These are phyloP conservation scores for Tolypocladium ovalisporum DNA, from an alignment of 2,329 filamentous ascomycete species.

Conservation along the genomic window DNA sequence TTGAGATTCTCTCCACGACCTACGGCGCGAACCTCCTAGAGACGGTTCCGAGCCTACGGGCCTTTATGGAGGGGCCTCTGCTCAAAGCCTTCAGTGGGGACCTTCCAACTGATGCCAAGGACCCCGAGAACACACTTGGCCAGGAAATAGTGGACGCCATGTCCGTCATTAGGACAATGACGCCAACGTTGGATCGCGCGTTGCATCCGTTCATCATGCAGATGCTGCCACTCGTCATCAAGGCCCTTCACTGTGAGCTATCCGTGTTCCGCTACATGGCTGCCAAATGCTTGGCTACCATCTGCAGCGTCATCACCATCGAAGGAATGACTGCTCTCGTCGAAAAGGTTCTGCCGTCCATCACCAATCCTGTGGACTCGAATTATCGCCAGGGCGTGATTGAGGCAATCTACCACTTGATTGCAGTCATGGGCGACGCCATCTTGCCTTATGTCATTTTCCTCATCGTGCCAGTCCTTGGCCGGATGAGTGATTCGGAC, in stretches of 20 bases:
- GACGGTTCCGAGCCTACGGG: constrained; percentile 72
- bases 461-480: constrained; percentile 91
- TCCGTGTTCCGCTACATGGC: constrained; percentile 95
- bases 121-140: constrained; percentile 65
- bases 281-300: constrained; percentile 92
- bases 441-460: constrained; percentile 98
- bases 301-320: constrained; percentile 92
- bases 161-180: constrained; percentile 82
- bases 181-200: constrained; percentile 72
- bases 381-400: constrained; percentile 87
- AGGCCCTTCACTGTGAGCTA: constrained; percentile 74
- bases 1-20: constrained; percentile 73
- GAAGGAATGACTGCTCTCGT: constrained; percentile 94
- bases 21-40: constrained; percentile 71
- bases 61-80: constrained; percentile 74
- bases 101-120: constrained; percentile 60
- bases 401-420: constrained; percentile 92
- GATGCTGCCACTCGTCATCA: constrained; percentile 76
- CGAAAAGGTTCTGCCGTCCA: constrained; percentile 82
- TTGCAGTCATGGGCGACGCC: constrained; percentile 93
- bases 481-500: constrained; percentile 96
- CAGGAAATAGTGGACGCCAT: constrained; percentile 91
- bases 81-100: constrained; percentile 60
- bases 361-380: constrained; percentile 82
- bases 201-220: constrained; percentile 73